Evolutionary conservation across 78 protist genomes (phyloP).

Genomic region (Dictyostelium capitatum): DNA sequence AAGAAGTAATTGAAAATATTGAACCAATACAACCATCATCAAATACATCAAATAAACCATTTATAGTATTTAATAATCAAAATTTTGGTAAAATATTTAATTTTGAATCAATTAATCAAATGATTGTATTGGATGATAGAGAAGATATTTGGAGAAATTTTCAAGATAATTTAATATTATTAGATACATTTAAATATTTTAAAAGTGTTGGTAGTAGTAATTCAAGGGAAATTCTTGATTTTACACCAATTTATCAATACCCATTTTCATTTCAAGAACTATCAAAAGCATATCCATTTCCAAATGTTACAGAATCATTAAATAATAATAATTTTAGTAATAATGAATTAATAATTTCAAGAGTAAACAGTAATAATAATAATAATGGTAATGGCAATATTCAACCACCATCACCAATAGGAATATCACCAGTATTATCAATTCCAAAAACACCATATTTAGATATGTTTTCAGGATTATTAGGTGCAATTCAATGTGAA

Average conservation of each 20-base stretch:
- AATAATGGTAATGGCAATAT: too few species aligned
- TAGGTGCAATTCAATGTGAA: conserved; percentile 28
- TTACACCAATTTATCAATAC: conserved; percentile 31
- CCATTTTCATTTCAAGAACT: conserved; percentile 79
- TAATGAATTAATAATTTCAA: not conserved
- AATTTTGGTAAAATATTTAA: conserved; percentile 51
- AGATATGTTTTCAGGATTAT: conserved; percentile 46
- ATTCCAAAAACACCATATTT: conserved; percentile 17
- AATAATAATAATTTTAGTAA: conserved; percentile 19
- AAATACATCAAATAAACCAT: conserved; percentile 23
- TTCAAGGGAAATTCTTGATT: conserved; percentile 9
- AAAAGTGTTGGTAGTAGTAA: not conserved
- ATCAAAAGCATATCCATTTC: conserved; percentile 39
- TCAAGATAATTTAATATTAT: conserved; percentile 49
- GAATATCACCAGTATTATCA: not conserved
- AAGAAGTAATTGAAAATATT: conserved; percentile 15
- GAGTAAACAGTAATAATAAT: not conserved
- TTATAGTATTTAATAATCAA: conserved; percentile 20
- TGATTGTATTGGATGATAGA: conserved; percentile 62
- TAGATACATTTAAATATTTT: conserved; percentile 49
- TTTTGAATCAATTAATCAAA: conserved; percentile 1
- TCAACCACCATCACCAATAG: not conserved
- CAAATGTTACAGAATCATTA: conserved; percentile 14
- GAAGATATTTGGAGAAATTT: conserved; percentile 81
- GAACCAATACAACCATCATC: not conserved